Conservation (phyloP, 495 filamentous ascomycete genomes). For the Entonaema liquescens region DNA sequence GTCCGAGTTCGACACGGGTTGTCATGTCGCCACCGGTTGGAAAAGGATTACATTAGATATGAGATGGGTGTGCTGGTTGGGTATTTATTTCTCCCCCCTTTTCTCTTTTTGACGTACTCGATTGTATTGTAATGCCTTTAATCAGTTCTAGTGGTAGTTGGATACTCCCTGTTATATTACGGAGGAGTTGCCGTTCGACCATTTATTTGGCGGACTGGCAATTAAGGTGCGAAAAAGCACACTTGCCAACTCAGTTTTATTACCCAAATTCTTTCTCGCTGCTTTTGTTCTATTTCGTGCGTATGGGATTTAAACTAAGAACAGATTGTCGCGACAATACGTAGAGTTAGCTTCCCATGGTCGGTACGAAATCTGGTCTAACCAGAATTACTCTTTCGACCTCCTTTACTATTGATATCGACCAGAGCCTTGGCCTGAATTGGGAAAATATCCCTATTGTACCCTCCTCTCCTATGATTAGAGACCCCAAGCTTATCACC, state of each 20-base stretch:
- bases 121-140: conserved; percentile 35
- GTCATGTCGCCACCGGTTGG: conserved; percentile 9
- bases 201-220: conserved; percentile 33
- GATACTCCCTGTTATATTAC: conserved; percentile 30
- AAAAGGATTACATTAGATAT: not conserved
- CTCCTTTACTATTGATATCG: not conserved
- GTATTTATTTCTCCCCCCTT: not conserved
- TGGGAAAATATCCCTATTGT: not conserved
- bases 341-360: not conserved
- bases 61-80: conserved; percentile 15
- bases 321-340: not conserved
- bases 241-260: conserved; percentile 41
- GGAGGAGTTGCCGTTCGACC: conserved; percentile 37
- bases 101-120: conserved; percentile 17
- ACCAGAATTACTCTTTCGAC: not conserved
- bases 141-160: conserved; percentile 37
- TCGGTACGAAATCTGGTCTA: too few species aligned
- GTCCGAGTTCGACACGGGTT: conserved; percentile 8
- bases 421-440: not conserved
- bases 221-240: conserved; percentile 46
- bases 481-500: not conserved
- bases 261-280: not conserved
- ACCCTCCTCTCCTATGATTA: not conserved
- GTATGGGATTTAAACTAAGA: not conserved
- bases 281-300: not conserved